Percentiles rank a stretch among this genome's conserved stretches.
These are phyloP conservation scores for Suhomyces wounanorum DNA, from an alignment of 1,139 yeast species.

Conservation along the genomic window DNA sequence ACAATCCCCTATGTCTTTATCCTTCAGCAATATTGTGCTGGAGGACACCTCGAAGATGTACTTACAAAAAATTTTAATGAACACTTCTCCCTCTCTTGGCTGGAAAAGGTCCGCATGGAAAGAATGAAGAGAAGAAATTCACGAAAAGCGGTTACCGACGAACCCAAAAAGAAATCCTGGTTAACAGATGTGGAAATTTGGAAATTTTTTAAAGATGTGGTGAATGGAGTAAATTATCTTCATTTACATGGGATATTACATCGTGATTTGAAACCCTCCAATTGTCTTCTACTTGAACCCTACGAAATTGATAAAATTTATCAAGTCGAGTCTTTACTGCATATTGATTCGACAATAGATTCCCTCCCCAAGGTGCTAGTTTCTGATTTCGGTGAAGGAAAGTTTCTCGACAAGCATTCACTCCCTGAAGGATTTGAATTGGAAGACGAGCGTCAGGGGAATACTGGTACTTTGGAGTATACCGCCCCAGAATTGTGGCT, in stretches of 20 bases:
- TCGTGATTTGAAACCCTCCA: constrained; percentile 86
- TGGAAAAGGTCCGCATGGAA: constrained; percentile 32
- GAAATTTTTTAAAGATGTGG: constrained; percentile 66
- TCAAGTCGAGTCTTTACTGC: not conserved
- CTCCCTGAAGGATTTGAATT: constrained; percentile 8
- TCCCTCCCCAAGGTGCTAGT: constrained; percentile 68
- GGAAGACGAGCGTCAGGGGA: constrained; percentile 48
- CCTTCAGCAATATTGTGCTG: constrained; percentile 82
- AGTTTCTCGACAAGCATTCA: constrained; percentile 54
- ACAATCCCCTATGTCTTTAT: constrained; percentile 80
- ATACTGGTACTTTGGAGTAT: constrained; percentile 84
- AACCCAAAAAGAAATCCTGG: constrained; percentile 27
- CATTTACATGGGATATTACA: constrained; percentile 79
- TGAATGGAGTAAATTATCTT: constrained; percentile 67
- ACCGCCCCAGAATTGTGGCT: constrained; percentile 80
- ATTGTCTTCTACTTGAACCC: constrained; percentile 61
- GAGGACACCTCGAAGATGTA: constrained; percentile 80
- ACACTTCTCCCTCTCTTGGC: constrained; percentile 26
- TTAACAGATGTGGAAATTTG: constrained; percentile 46
- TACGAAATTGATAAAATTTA: constrained; percentile 19
- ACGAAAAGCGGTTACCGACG: constrained; percentile 9
- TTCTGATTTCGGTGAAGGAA: constrained; percentile 90
- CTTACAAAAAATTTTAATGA: constrained; percentile 37
- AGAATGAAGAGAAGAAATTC: constrained; percentile 24
- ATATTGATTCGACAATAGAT: constrained; percentile 27